Conservation (phyloP, 352 stramenopile genomes). For the Peronospora farinosa region DNA sequence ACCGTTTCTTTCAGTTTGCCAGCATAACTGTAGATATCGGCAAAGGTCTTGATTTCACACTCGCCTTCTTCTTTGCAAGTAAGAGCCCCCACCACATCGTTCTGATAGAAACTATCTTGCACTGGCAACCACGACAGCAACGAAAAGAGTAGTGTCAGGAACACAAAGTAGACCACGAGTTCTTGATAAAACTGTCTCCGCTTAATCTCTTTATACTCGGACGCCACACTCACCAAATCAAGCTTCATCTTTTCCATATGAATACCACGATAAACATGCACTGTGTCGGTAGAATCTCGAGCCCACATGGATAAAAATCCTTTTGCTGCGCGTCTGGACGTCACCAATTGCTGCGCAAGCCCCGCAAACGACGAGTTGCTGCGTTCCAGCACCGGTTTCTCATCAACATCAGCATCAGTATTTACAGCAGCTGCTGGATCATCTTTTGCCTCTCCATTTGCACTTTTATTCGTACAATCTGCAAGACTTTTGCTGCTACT, state of each 20-base stretch:
- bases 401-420: conserved; percentile 1
- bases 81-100: conserved; percentile 68
- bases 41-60: conserved; percentile 71
- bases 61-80: conserved; percentile 77
- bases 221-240: conserved; percentile 57
- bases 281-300: conserved; percentile 33
- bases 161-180: conserved; percentile 78
- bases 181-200: conserved; percentile 86
- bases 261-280: conserved; percentile 74
- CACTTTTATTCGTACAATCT: neutral
- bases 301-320: conserved; percentile 78
- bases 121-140: conserved; percentile 73
- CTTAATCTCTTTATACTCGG: conserved; percentile 86
- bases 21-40: conserved; percentile 76
- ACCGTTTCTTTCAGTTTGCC: conserved; percentile 42
- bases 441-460: neutral
- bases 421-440: neutral
- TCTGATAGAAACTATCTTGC: conserved; percentile 79
- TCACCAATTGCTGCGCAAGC: conserved; percentile 70
- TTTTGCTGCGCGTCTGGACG: conserved; percentile 53
- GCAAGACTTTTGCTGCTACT: conserved; percentile 32
- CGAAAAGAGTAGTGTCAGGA: conserved; percentile 73
- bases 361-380: conserved; percentile 60
- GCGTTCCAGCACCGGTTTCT: conserved; percentile 12
- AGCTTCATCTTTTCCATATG: conserved; percentile 89